These are phyloP conservation scores for Acacia acuminata DNA, from an alignment of 306 rosid genomes.

Conservation along the genomic window DNA sequence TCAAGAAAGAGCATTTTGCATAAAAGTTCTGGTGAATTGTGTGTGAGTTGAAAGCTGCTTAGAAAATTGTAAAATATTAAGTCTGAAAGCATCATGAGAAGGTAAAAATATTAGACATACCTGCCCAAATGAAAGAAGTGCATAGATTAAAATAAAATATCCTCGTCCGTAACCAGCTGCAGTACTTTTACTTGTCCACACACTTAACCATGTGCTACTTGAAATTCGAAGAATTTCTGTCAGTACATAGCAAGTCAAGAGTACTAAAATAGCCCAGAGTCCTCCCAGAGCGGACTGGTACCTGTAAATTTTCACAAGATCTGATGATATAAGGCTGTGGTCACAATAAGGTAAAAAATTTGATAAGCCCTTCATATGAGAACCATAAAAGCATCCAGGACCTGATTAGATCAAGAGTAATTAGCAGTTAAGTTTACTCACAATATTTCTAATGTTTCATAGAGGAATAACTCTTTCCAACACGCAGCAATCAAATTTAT, in stretches of 20 bases:
- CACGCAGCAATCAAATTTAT: not conserved
- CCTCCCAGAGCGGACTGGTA: conserved; percentile 87
- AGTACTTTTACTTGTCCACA: conserved; percentile 73
- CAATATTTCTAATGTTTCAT: not conserved
- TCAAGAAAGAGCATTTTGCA: conserved; percentile 17
- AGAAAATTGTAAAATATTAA: not conserved
- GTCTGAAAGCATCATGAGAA: conserved; percentile 17
- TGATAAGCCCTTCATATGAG: not conserved
- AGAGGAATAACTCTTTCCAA: conserved; percentile 6
- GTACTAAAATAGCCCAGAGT: conserved; percentile 66
- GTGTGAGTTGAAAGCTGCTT: not conserved
- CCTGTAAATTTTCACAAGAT: conserved; percentile 41
- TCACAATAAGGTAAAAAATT: not conserved
- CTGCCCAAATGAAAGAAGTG: conserved; percentile 76
- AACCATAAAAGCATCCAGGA: not conserved
- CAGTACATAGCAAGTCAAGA: conserved; percentile 56
- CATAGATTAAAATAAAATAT: conserved; percentile 70
- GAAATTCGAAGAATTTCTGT: conserved; percentile 80
- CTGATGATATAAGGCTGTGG: not conserved
- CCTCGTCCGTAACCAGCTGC: conserved; percentile 47
- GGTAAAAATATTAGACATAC: conserved; percentile 40
- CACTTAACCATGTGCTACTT: conserved; percentile 82
- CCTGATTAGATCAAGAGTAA: not conserved
- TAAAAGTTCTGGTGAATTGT: conserved; percentile 18
- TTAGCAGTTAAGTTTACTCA: not conserved